A percentile compares a stretch with the other conserved stretches of the same genome.
phyloP scores from a whole-genome alignment of 2,329 filamentous ascomycete species.

The Botrytis elliptica region DNA sequence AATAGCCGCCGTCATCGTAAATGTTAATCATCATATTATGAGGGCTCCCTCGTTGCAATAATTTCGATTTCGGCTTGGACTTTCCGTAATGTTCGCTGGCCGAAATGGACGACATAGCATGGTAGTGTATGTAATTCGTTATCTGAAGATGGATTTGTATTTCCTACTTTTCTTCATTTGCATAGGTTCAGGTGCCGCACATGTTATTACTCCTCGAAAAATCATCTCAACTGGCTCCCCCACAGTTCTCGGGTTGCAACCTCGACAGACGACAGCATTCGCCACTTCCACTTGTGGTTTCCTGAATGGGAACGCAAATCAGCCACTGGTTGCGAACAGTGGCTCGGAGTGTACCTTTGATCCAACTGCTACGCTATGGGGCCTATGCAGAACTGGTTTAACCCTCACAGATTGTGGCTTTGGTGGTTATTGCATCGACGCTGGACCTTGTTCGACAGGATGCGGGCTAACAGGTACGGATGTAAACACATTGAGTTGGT shows the following conservation, averaged over 20 bases:
- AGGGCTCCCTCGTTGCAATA: not conserved
- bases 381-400: not conserved
- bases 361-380: not conserved
- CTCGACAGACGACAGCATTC: not conserved
- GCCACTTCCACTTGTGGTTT: not conserved
- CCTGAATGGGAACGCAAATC: not conserved
- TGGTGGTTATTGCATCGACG: not conserved
- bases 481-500: not conserved
- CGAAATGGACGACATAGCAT: not conserved
- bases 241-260: not conserved
- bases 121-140: not conserved
- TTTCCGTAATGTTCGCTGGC: not conserved
- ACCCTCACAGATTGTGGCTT: not conserved
- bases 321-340: not conserved
- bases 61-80: not conserved
- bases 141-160: not conserved
- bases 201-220: not conserved
- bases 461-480: not conserved
- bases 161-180: not conserved
- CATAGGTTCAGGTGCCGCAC: not conserved
- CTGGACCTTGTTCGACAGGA: not conserved
- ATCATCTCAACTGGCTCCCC: not conserved
- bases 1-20: not conserved
- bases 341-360: not conserved
- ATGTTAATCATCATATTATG: not conserved